Base-by-base conservation (phyloP, 2,329 filamentous ascomycete genomes). In the Aspergillus sp. region DNA sequence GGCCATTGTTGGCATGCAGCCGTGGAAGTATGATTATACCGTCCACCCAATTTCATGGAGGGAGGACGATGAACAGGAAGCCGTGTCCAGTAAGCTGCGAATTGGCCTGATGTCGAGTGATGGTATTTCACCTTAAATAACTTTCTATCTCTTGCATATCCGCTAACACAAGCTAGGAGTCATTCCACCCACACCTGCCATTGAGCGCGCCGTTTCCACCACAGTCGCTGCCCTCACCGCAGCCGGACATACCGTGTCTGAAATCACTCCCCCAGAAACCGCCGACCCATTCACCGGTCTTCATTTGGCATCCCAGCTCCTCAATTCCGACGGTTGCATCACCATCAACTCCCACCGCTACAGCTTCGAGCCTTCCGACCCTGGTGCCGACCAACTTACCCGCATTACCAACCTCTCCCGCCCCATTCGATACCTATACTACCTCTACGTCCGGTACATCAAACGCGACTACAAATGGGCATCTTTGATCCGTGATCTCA, bases 31-130 rank as follows among this genome's bases (percentile, higher is more conserved):
- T 59, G 90, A 95, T 61, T 83, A 88, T 55, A 85, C 81, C 0
- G 88, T 91, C 1, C 89, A 95, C 59, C 90, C 89, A 0, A 75
- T 96, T n/a, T 73, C 78, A 3, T 96, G 90, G 90, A 74, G 86
- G 45, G 62, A 74, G 2, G 74, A 85, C 0, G 56, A 82, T 1
- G 79, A 82, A 52, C 63, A 74, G 11, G 79, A 83, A 36, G 83
- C 78, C 46, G 66, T 71, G 31, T 73, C 77, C 28, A 85, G 82
- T 64, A 79, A 78, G 59, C 70, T 94, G 12, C 77, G 82, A 19
- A 76, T 95, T 8, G 90, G 90, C 5, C 72, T 96, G 11, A 74
- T 96, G 71, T 77, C 81, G 34, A 88, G 82, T 5, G 89, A 94
- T 58, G 81, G 76, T 70, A 61, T 44, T 55, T 64, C 6, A 37